Conservation (phyloP, 2,329 filamentous ascomycete genomes). For the Bipolaris sorokiniana region DNA sequence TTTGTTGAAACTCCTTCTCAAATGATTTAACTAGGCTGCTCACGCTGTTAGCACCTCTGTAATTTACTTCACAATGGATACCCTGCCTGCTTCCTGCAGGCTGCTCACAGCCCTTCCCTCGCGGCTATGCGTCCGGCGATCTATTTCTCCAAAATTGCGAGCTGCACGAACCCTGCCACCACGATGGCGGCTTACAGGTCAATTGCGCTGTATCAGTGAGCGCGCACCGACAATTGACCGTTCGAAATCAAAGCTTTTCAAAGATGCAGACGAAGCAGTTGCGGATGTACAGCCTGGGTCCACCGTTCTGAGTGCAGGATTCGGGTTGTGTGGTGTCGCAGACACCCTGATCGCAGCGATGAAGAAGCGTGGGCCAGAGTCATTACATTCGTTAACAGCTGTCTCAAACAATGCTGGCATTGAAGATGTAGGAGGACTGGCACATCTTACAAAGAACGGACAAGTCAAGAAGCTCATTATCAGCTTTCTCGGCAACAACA, state of each 20-base stretch:
- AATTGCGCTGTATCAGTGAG: slow-evolving; percentile 32
- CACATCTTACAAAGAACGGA: slow-evolving; percentile 70
- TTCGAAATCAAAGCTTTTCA: slow-evolving; percentile 46
- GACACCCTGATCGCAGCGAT: slow-evolving; percentile 49
- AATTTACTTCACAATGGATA: slow-evolving; percentile 34
- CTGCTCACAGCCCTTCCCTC: slow-evolving; percentile 38
- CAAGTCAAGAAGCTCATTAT: slow-evolving; percentile 75
- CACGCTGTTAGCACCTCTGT: background rate
- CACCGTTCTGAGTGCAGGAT: slow-evolving; percentile 48
- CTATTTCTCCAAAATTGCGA: slow-evolving; percentile 38
- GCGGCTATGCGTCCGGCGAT: slow-evolving; percentile 34
- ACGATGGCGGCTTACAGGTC: slow-evolving; percentile 32
- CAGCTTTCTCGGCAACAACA: slow-evolving; percentile 81
- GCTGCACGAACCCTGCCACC: slow-evolving; percentile 24
- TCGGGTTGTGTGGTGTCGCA: slow-evolving; percentile 49
- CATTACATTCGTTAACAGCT: slow-evolving; percentile 63
- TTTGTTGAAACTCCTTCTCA: slow-evolving; percentile 6
- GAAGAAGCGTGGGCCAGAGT: slow-evolving; percentile 36
- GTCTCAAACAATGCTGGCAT: slow-evolving; percentile 83
- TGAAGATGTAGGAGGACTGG: slow-evolving; percentile 68
- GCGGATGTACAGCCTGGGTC: slow-evolving; percentile 46
- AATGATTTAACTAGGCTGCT: slow-evolving; percentile 4
- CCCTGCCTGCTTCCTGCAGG: slow-evolving; percentile 36
- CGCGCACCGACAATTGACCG: slow-evolving; percentile 43
- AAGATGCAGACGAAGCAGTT: slow-evolving; percentile 47